Evolutionary conservation across 2,329 filamentous ascomycete species (phyloP).

Genomic region (Ophiocordyceps polyrhachis-furcata): DNA sequence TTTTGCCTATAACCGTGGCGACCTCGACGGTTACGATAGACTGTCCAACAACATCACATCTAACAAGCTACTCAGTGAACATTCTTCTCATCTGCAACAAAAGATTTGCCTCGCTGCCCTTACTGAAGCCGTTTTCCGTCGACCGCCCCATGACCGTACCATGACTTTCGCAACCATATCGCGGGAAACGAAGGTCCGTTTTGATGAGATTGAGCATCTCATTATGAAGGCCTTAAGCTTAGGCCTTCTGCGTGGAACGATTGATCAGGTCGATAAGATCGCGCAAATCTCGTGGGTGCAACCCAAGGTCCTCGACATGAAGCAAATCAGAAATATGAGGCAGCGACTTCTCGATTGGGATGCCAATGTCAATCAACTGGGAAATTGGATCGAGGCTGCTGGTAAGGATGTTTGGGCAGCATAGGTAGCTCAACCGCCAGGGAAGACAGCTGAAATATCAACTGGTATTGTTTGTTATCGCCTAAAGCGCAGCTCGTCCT

Average conservation of each 20-base stretch:
- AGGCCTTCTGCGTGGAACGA: slow-evolving; percentile 74
- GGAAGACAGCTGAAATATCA: too few species aligned
- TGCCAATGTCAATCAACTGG: slow-evolving; percentile 82
- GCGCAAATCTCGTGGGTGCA: slow-evolving; percentile 98
- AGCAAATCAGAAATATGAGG: slow-evolving; percentile 87
- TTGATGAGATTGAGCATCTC: slow-evolving; percentile 88
- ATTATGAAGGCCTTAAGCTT: slow-evolving; percentile 98
- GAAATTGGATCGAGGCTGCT: slow-evolving; percentile 89
- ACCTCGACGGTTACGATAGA: slow-evolving; percentile 70
- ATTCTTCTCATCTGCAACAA: slow-evolving; percentile 74
- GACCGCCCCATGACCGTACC: slow-evolving; percentile 83
- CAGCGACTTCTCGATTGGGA: slow-evolving; percentile 84
- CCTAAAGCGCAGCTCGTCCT: too few species aligned
- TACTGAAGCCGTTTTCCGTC: slow-evolving; percentile 89
- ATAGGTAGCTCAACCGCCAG: slow-evolving; percentile 17
- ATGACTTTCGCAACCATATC: slow-evolving; percentile 84
- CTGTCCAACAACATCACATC: slow-evolving; percentile 65
- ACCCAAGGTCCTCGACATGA: slow-evolving; percentile 91
- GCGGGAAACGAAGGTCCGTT: slow-evolving; percentile 77
- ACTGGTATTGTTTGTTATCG: too few species aligned
- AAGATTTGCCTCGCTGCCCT: slow-evolving; percentile 96
- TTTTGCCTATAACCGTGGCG: slow-evolving; percentile 92
- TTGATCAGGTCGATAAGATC: slow-evolving; percentile 89
- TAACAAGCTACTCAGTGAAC: slow-evolving; percentile 60
- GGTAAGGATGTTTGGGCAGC: slow-evolving; percentile 94